Evolutionary conservation across 192 early-diverging fungal genomes (phyloP).

Genomic region (Gryganskiella cystojenkinii): DNA sequence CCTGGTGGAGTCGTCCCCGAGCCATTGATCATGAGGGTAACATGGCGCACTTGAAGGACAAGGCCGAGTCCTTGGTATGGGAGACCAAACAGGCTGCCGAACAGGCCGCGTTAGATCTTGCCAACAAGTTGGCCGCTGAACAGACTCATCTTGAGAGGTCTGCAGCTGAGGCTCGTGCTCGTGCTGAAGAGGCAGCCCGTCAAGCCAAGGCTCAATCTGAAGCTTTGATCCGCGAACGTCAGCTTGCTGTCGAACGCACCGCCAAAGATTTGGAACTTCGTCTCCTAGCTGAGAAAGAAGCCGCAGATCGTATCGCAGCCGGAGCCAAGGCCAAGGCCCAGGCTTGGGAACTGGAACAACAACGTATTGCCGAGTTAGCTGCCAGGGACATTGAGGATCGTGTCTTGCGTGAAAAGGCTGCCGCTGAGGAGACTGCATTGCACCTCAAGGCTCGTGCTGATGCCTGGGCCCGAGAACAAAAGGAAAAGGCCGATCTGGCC

Average conservation of each 20-base stretch:
- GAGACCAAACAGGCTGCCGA: constrained; percentile 44
- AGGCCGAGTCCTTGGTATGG: constrained; percentile 38
- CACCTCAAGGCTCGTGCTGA: constrained; percentile 25
- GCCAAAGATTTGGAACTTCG: constrained; percentile 38
- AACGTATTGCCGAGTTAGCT: constrained; percentile 10
- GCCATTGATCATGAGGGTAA: constrained; percentile 7
- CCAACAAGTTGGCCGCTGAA: constrained; percentile 27
- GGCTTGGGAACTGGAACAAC: constrained; percentile 41
- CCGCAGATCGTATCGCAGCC: constrained; percentile 20
- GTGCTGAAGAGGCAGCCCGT: constrained; percentile 41
- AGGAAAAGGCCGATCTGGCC: constrained; percentile 17
- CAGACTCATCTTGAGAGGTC: constrained; percentile 21
- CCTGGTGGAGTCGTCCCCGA: constrained; percentile 32
- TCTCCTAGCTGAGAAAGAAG: constrained; percentile 17
- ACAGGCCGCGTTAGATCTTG: constrained; percentile 26
- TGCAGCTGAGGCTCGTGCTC: constrained; percentile 5
- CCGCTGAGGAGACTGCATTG: constrained; percentile 20
- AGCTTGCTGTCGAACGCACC: constrained; percentile 21
- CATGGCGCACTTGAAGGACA: constrained; percentile 23
- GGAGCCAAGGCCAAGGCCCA: constrained; percentile 24
- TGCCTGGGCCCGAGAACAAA: constrained; percentile 34
- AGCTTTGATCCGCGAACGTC: constrained; percentile 30
- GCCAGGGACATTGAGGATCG: constrained; percentile 35
- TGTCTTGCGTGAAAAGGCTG: constrained; percentile 13
- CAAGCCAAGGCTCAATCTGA: constrained; percentile 26